A percentile compares a stretch with the other conserved stretches of the same genome.
These are phyloP conservation scores for Neopestalotiopsis rosae DNA, from an alignment of 2,329 filamentous ascomycete species.

Conservation along the genomic window DNA sequence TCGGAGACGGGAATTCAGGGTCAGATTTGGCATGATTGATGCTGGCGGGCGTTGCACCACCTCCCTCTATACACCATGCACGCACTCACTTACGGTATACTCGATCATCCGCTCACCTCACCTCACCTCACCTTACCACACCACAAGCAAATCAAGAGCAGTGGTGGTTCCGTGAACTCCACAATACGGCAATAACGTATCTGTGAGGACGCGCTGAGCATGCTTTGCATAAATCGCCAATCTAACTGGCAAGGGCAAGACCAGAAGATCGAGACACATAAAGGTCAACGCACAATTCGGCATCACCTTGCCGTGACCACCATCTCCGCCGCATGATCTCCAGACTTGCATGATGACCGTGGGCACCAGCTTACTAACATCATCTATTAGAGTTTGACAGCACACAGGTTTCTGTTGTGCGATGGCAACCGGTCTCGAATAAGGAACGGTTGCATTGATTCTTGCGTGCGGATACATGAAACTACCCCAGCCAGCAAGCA, in stretches of 20 bases:
- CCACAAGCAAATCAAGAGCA: too few relatives aligned
- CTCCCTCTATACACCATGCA: neutral
- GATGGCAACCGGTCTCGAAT: neutral
- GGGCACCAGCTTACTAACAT: neutral
- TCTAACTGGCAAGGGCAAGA: too few relatives aligned
- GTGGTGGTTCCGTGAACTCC: too few relatives aligned
- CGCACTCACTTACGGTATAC: neutral
- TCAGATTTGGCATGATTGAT: neutral
- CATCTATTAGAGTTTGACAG: constrained; percentile 8
- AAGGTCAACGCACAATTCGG: neutral
- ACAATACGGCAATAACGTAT: too few relatives aligned
- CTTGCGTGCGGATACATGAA: constrained; percentile 2
- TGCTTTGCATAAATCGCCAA: too few relatives aligned
- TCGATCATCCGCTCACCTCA: too few relatives aligned
- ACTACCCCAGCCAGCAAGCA: constrained; percentile 1
- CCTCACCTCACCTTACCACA: too few relatives aligned
- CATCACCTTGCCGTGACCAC: neutral
- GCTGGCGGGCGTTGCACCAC: neutral
- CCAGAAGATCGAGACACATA: too few relatives aligned
- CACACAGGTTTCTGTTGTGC: neutral
- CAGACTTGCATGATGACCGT: constrained; percentile 4
- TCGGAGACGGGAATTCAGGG: neutral
- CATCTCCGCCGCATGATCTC: neutral
- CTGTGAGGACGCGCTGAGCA: too few relatives aligned
- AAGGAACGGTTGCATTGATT: constrained; percentile 6